Percentiles rank a stretch among this genome's conserved stretches.
These are phyloP conservation scores for Paxillus involutus DNA, from an alignment of 768 basidiomycete species.

Conservation along the genomic window DNA sequence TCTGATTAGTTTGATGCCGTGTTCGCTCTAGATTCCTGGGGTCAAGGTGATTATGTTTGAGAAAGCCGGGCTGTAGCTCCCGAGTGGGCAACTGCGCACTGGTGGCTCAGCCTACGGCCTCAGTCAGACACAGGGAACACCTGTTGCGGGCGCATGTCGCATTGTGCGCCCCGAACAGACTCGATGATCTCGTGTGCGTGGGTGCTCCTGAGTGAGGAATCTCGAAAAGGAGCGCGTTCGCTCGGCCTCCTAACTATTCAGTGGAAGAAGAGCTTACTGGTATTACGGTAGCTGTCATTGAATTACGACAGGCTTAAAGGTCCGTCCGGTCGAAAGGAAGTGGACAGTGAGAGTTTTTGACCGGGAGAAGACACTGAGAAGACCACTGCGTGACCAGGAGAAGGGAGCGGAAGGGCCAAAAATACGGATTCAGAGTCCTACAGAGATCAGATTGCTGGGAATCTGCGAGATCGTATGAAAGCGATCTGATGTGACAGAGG, in stretches of 20 bases:
- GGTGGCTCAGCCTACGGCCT: not conserved
- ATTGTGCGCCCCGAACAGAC: not conserved
- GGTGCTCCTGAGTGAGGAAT: not conserved
- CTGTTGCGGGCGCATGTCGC: not conserved
- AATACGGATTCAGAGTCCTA: slow-evolving; percentile 1
- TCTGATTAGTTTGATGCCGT: not conserved
- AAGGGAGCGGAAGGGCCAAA: not conserved
- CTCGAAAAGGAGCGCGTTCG: not conserved
- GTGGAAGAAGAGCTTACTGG: not conserved
- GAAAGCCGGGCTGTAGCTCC: not conserved
- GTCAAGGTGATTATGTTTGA: not conserved
- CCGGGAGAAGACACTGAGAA: no score
- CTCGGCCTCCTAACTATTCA: not conserved
- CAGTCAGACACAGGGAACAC: not conserved
- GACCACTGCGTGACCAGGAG: not conserved
- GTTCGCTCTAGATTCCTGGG: not conserved
- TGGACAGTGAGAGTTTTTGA: slow-evolving; percentile 9
- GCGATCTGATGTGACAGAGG: slow-evolving; percentile 13
- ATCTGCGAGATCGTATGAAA: slow-evolving; percentile 13
- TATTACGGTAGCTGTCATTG: slow-evolving; percentile 1
- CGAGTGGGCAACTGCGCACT: not conserved
- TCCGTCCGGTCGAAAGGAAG: slow-evolving; percentile 14
- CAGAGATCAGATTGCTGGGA: not conserved
- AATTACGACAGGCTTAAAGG: slow-evolving; percentile 1
- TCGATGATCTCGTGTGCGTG: not conserved